Percentiles rank a stretch among this genome's conserved stretches.
Conservation (phyloP, 371 early-diverging fungal genomes). For the Fennellomyces sp. region DNA sequence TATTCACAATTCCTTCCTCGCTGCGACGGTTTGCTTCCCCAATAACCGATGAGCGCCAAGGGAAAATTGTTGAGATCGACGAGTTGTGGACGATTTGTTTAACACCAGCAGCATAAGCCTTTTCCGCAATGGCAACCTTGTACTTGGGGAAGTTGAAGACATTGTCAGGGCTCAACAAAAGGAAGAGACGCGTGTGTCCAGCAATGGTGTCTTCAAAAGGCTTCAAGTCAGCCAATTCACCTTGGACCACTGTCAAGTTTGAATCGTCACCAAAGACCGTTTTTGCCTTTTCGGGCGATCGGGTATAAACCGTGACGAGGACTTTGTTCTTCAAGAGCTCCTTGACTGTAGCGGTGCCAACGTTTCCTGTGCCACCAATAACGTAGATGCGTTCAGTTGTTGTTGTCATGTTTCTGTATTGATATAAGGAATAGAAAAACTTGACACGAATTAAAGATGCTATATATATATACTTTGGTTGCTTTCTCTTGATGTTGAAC, state of each 20-base stretch:
- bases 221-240: slow-evolving; percentile 1
- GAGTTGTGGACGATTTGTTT: slow-evolving; percentile 35
- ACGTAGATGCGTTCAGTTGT: no score
- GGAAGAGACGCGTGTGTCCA: slow-evolving; percentile 19
- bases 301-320: slow-evolving; percentile 9
- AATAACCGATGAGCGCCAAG: slow-evolving; percentile 19
- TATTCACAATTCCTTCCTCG: slow-evolving; percentile 13
- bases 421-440: no score
- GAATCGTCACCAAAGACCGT: background rate
- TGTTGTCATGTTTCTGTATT: no score
- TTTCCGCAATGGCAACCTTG: background rate
- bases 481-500: no score
- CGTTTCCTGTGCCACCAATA: slow-evolving; percentile 21
- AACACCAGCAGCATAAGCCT: slow-evolving; percentile 33
- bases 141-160: no score
- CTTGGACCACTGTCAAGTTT: background rate
- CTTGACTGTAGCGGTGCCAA: slow-evolving; percentile 11
- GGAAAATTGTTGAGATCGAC: slow-evolving; percentile 14
- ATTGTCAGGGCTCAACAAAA: no score
- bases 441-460: no score
- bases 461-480: no score
- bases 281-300: slow-evolving; percentile 14
- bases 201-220: slow-evolving; percentile 18
- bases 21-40: slow-evolving; percentile 4
- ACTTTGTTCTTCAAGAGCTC: slow-evolving; percentile 12